Base-by-base conservation (phyloP, 768 basidiomycete genomes). In the Melanogaster broomeanus region DNA sequence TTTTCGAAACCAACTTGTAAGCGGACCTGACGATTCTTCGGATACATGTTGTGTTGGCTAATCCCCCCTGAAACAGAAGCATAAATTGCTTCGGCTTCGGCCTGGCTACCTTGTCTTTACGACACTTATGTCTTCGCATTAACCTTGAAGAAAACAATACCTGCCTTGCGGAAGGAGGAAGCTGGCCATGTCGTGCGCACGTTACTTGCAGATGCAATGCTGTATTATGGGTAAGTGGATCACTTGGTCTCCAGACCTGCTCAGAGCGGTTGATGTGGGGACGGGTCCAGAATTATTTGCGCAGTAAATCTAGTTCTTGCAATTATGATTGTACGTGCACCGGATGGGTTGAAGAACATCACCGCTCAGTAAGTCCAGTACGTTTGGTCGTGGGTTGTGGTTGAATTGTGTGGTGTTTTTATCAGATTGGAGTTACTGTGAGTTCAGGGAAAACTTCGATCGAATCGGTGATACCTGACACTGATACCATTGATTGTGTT, bases 391-490 rank as follows among this genome's bases (percentile, higher is more conserved):
- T 22, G 24, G 25, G 11, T 31, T n/a, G 22, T 43, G 6, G 30
- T 35, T 7, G 25, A 49, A 31, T 38, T n/a, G n/a, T n/a, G 22
- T 34, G n/a, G 31, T 5, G n/a, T 39, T 31, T 30, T n/a, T 33
- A 45, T 34, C n/a, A 69, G 71, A 48, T 53, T 65, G 28, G 67
- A 63, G 56, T 74, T 82, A 27, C 68, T 83, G 52, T 81, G 66
- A 61, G 69, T 63, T n/a, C 18, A 34, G 45, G 10, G 13, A 2
- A n/a, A 41, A 2, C n/a, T 18, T 42, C 33, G 15, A 27, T 46
- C 18, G 25, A 21, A 40, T 10, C 6, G 30, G 25, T 35, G 15
- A 27, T 12, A 47, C 11, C 19, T 16, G 57, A 75, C 73, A 56
- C 68, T 25, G 34, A n/a, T n/a, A n/a, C 68, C 30, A 30, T 75